Evolutionary conservation across 495 filamentous ascomycete species (phyloP).

Genomic region (Saxispiralis lemnorum): DNA sequence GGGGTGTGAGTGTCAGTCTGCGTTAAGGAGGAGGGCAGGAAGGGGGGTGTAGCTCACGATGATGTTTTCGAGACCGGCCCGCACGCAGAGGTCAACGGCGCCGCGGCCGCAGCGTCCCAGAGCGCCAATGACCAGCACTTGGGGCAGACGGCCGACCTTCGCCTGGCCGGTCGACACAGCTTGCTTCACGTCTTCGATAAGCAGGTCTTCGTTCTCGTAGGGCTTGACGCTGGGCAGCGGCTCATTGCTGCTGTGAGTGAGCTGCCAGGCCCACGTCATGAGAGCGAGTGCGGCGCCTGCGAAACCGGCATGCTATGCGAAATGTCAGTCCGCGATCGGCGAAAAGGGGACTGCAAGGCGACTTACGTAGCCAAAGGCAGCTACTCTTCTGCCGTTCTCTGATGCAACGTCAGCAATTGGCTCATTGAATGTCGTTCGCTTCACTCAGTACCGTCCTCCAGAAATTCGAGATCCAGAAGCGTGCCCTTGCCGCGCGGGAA

Average conservation of each 20-base stretch:
- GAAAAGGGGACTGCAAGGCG: not conserved
- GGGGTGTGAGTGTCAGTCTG: slow-evolving; percentile 38
- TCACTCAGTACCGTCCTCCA: slow-evolving; percentile 48
- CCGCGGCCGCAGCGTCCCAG: slow-evolving; percentile 77
- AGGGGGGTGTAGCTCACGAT: slow-evolving; percentile 3
- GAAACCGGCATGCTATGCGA: slow-evolving; percentile 21
- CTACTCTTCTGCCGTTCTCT: slow-evolving; percentile 48
- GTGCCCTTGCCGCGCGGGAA: slow-evolving; percentile 70
- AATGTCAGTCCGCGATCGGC: slow-evolving; percentile 12
- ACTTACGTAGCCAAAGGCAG: slow-evolving; percentile 37
- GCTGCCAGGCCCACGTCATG: slow-evolving; percentile 79
- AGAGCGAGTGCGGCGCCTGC: slow-evolving; percentile 67
- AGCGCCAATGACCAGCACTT: slow-evolving; percentile 43
- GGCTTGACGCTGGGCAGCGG: slow-evolving; percentile 49
- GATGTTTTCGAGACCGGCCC: slow-evolving; percentile 44
- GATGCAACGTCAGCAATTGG: not conserved
- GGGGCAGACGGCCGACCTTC: slow-evolving; percentile 33
- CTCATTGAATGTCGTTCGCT: not conserved
- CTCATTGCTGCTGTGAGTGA: slow-evolving; percentile 44
- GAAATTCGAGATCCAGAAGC: slow-evolving; percentile 80
- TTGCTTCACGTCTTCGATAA: slow-evolving; percentile 58
- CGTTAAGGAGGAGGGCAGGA: slow-evolving; percentile 8
- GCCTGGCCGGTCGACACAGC: slow-evolving; percentile 42
- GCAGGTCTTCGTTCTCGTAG: slow-evolving; percentile 58
- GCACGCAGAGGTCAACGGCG: slow-evolving; percentile 60